Evolutionary conservation across 352 stramenopile genomes (phyloP).

Genomic region (Pythium biforme): DNA sequence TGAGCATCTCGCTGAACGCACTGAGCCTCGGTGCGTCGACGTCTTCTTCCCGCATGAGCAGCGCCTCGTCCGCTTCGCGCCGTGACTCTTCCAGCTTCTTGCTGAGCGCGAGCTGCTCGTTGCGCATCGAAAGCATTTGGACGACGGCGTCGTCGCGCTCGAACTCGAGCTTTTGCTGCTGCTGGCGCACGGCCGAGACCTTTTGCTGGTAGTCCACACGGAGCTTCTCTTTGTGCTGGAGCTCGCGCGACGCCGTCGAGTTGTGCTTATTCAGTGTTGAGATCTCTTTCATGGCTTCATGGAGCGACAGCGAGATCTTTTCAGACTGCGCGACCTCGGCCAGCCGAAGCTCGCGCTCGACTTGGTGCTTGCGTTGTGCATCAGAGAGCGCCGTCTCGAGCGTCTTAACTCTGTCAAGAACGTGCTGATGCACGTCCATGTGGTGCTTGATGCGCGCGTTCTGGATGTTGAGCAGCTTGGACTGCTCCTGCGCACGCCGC

Average conservation of each 20-base stretch:
- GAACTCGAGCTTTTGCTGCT: conserved; percentile 48
- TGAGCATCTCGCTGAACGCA: conserved; percentile 41
- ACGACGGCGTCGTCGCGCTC: conserved; percentile 55
- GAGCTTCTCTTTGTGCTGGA: conserved; percentile 54
- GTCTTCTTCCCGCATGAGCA: conserved; percentile 79
- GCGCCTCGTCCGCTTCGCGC: conserved; percentile 40
- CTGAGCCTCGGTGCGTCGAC: conserved; percentile 43
- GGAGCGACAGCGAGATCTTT: conserved; percentile 46
- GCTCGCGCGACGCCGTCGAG: conserved; percentile 41
- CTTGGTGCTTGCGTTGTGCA: conserved; percentile 37
- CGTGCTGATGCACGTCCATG: conserved; percentile 55
- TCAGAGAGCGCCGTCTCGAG: conserved; percentile 47
- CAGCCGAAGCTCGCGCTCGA: conserved; percentile 50
- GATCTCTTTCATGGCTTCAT: conserved; percentile 51
- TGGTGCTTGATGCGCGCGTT: conserved; percentile 49
- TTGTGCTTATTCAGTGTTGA: conserved; percentile 49
- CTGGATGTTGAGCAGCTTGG: conserved; percentile 65
- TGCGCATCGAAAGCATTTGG: conserved; percentile 37
- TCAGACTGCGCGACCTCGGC: conserved; percentile 58
- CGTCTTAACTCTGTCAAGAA: conserved; percentile 44
- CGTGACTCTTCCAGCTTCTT: conserved; percentile 42
- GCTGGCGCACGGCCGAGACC: conserved; percentile 44
- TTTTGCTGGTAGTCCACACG: conserved; percentile 57
- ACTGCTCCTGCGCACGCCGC: conserved; percentile 61
- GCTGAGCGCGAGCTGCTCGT: conserved; percentile 36